These are phyloP conservation scores for Metschnikowia proteae DNA, from an alignment of 805 yeast species.

Conservation along the genomic window DNA sequence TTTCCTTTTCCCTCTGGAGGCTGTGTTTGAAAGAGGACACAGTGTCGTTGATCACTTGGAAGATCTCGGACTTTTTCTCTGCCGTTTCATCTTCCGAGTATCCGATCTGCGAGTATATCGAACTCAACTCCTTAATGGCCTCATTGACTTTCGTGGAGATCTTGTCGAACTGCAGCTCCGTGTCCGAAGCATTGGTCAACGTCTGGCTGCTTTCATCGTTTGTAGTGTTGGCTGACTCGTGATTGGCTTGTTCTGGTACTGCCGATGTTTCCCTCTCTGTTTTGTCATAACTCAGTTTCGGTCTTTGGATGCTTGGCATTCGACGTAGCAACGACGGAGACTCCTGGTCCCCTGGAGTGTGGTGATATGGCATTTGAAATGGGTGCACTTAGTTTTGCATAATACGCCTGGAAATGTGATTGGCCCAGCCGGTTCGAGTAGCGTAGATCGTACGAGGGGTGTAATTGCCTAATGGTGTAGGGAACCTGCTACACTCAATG, in stretches of 20 bases:
- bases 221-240: background rate
- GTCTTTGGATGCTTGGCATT: constrained; percentile 1
- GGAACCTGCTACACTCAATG: background rate
- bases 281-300: background rate
- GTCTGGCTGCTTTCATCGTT: background rate
- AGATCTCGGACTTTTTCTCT: constrained; percentile 47
- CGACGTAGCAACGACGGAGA: constrained; percentile 4
- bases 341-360: background rate
- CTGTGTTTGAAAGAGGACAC: constrained; percentile 28
- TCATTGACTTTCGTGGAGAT: constrained; percentile 33
- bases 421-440: background rate
- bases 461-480: background rate
- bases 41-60: constrained; percentile 46
- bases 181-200: constrained; percentile 4
- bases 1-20: constrained; percentile 29
- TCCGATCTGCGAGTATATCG: constrained; percentile 51
- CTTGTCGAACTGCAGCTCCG: constrained; percentile 25
- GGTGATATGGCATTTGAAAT: background rate
- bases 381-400: background rate
- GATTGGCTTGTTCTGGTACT: background rate
- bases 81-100: constrained; percentile 48
- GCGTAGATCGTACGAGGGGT: background rate
- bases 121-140: constrained; percentile 41
- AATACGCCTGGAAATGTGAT: background rate
- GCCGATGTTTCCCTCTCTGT: background rate